Percentiles rank a stretch among this genome's conserved stretches.
phyloP scores from a whole-genome alignment of 2,329 filamentous ascomycete genomes.

The Botryosphaeria agaves region DNA sequence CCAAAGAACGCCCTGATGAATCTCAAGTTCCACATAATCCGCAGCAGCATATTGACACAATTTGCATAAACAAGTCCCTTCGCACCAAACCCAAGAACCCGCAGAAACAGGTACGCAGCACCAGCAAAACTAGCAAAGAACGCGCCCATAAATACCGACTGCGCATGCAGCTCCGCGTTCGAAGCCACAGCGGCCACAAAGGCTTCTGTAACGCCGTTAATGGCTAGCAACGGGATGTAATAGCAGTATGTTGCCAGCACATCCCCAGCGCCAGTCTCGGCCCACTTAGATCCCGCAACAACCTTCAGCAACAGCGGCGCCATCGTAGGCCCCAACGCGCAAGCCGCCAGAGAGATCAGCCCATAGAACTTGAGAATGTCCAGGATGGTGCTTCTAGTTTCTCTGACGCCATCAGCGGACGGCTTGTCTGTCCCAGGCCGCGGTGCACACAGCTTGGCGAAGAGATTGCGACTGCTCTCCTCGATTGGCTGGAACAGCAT shows the following conservation, averaged over 20 bases:
- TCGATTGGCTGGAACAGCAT: constrained; percentile 91
- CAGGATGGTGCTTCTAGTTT: not conserved
- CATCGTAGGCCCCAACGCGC: constrained; percentile 56
- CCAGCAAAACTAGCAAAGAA: constrained; percentile 64
- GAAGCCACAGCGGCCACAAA: constrained; percentile 82
- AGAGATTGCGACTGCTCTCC: constrained; percentile 79
- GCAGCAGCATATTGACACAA: constrained; percentile 71
- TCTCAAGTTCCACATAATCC: constrained; percentile 60
- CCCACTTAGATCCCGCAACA: constrained; percentile 65
- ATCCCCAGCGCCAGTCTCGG: constrained; percentile 49
- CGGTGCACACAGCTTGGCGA: constrained; percentile 58
- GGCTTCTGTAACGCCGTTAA: constrained; percentile 83
- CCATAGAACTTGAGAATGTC: constrained; percentile 32
- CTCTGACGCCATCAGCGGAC: constrained; percentile 1
- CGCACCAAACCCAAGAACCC: constrained; percentile 53
- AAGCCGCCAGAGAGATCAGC: constrained; percentile 51
- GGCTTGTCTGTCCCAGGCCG: constrained; percentile 10
- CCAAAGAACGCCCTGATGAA: constrained; percentile 56
- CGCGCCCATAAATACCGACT: constrained; percentile 68
- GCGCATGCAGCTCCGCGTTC: constrained; percentile 53
- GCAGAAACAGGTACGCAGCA: constrained; percentile 59
- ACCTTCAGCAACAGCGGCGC: constrained; percentile 57
- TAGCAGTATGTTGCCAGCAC: constrained; percentile 73
- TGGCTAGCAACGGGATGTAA: constrained; percentile 80
- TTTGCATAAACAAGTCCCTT: constrained; percentile 74